A percentile compares a stretch with the other conserved stretches of the same genome.
Evolutionary conservation across 139 green algal species (phyloP).

Genomic region (Picochlorum sp.): DNA sequence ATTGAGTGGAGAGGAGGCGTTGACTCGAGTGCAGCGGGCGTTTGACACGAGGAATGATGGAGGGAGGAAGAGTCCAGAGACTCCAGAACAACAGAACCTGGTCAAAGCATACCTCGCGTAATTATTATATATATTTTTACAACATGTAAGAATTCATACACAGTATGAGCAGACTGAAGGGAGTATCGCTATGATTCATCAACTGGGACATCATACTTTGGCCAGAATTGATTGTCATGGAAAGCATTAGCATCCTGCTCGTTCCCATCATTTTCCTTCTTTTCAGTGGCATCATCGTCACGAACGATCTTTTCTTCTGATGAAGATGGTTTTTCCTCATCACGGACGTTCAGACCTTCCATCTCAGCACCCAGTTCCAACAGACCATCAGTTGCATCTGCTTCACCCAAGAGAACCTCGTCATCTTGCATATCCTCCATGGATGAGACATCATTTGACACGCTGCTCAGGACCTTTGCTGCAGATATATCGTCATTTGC

Average conservation of each 20-base stretch:
- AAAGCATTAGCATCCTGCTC: background rate
- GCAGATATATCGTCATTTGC: background rate
- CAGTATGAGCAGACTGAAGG: background rate
- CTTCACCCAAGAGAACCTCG: constrained; percentile 18
- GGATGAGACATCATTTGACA: background rate
- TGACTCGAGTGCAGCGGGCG: constrained; percentile 56
- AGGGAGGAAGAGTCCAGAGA: constrained; percentile 47
- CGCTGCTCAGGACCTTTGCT: background rate
- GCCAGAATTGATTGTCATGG: background rate
- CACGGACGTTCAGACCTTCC: background rate
- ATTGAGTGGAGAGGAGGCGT: constrained; percentile 54
- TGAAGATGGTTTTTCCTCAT: background rate
- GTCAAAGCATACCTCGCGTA: constrained; percentile 34
- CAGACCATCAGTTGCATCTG: constrained; percentile 19
- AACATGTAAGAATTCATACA: background rate
- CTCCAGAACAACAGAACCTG: constrained; percentile 52
- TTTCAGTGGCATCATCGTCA: background rate
- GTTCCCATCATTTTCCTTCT: constrained; percentile 2
- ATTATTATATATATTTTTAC: background rate
- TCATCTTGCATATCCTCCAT: constrained; percentile 24
- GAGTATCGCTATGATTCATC: background rate
- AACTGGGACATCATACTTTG: constrained; percentile 4
- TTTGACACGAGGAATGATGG: constrained; percentile 60
- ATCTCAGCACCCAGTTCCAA: constrained; percentile 3
- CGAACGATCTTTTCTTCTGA: background rate